Base-by-base conservation (phyloP, 352 stramenopile genomes). In the Globisporangium nodosum region DNA sequence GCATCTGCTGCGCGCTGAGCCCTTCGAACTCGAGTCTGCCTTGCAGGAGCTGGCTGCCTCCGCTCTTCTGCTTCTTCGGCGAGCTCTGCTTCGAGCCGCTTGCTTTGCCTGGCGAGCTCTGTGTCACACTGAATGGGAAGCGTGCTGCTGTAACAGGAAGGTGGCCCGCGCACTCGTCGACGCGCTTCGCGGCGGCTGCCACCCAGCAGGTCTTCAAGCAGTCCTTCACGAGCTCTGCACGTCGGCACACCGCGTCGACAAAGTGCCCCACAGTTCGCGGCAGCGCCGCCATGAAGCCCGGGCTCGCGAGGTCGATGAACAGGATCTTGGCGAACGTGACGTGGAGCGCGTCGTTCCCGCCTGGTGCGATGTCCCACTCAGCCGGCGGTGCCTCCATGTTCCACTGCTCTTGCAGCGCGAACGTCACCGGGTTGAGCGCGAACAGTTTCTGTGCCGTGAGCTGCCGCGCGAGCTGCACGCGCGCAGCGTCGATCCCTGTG, bases 401-500 rank as follows among this genome's bases (percentile, higher is more conserved):
- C 90, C 90, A 97, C 27, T 97, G 82, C 48, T 94, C 75, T 45
- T 98, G 87, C 0, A 97, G 70, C 13, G 92, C 85, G 49, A 87
- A 84, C 20, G 93, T 88, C 20, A 97, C 81, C 0, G 80, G 76
- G 47, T 97, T 90, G 27, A 85, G 81, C 35, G 76, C 74, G 60
- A 78, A 94, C 49, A 90, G 67, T 24, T 59, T 71, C 52, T 88
- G 73, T 27, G 80, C 74, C 0, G 87, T 66, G 42, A 69, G 58
- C 24, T 72, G 64, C 27, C 73, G 70, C 18, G 78, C 64, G 8
- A 74, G 27, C 9, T 78, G 72, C 37, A 87, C 63, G 39, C 73
- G 68, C 13, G 70, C 58, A 20, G 50, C 66, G 33, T 91, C 68
- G 8, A 98, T 62, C 2, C 80, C 82, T 3, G 92, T 97, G 42